Base-by-base conservation (phyloP, 495 filamentous ascomycete genomes). In the Penicillium pancosmium region DNA sequence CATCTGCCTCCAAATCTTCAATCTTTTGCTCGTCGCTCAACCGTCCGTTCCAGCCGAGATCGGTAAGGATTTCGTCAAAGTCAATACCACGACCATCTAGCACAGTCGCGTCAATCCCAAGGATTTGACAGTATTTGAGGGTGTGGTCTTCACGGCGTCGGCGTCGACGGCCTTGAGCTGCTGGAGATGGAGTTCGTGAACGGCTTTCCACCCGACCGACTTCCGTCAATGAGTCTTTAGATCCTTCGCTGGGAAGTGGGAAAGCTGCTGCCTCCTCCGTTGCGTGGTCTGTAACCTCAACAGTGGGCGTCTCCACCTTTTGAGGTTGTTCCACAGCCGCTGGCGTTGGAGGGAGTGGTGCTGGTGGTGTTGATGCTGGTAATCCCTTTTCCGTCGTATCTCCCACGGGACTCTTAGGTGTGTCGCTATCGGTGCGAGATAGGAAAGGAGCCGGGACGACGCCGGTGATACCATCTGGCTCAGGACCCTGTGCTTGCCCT, bases 21-120 rank as follows among this genome's bases (percentile, higher is more conserved):
- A 94, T 88, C 54, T 86, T 90, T 51, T 86, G 85, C 23, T 84
- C 77, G 43, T 88, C 81, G 62, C 86, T 83, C 40, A 90, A 80
- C 23, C 88, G 84, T 43, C 88, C 90, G 41, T 90, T 88, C 93
- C 92, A 97, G 18, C 93, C 91, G 67, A 97, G 91, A 65, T 97
- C 91, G 52, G 88, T 86, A 41, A 98, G 79, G 60, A 90, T 85
- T 51, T 84, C 82, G 58, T 94, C 88, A 66, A 98, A 85, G 47
- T 90, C 86, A 23, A 87, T 75, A 11, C 85, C 88, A 35, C 84
- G 82, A 51, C 80, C 87, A 65, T 87, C 88, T 44, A 96, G 74
- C 11, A 94, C 65, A 25, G 73, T 76, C 0, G 85, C 80, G 61
- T 94, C 88, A 44, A 96, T 83, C 18, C 88, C 91, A 43, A 96